Evolutionary conservation across 2,329 filamentous ascomycete species (phyloP).

Genomic region (Clarireedia paspali): DNA sequence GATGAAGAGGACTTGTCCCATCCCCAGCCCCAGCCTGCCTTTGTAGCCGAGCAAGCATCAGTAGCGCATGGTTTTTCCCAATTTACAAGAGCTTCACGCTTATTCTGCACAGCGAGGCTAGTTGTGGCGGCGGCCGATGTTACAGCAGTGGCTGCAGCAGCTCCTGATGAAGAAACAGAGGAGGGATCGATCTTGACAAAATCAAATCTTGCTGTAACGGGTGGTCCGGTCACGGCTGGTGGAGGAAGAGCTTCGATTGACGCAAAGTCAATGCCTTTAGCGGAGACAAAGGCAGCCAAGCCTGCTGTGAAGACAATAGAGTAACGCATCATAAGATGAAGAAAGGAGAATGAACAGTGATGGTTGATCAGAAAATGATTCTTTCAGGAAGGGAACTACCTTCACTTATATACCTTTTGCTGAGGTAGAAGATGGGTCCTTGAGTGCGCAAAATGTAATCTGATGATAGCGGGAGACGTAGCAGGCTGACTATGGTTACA

Average conservation of each 20-base stretch:
- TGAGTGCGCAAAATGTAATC: no score
- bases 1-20: neutral
- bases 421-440: no score
- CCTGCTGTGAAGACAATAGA: constrained; percentile 8
- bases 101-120: neutral
- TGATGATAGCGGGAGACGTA: no score
- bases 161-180: neutral
- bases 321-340: constrained; percentile 9
- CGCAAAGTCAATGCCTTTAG: constrained; percentile 13
- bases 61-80: neutral
- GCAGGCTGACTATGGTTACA: no score
- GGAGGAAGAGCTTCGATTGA: constrained; percentile 5
- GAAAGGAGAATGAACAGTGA: neutral
- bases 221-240: neutral
- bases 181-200: neutral
- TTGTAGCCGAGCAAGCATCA: neutral
- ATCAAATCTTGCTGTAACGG: neutral
- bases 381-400: no score
- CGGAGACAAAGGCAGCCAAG: constrained; percentile 12
- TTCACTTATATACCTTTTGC: no score
- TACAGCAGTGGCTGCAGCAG: neutral
- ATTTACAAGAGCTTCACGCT: no score
- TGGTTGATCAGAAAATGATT: no score
- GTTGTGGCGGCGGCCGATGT: neutral
- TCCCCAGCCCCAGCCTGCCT: no score